Percentiles rank a stretch among this genome's conserved stretches.
Evolutionary conservation across 1,284 basidiomycete species (phyloP).

Genomic region (Mrakiaceae sp.): DNA sequence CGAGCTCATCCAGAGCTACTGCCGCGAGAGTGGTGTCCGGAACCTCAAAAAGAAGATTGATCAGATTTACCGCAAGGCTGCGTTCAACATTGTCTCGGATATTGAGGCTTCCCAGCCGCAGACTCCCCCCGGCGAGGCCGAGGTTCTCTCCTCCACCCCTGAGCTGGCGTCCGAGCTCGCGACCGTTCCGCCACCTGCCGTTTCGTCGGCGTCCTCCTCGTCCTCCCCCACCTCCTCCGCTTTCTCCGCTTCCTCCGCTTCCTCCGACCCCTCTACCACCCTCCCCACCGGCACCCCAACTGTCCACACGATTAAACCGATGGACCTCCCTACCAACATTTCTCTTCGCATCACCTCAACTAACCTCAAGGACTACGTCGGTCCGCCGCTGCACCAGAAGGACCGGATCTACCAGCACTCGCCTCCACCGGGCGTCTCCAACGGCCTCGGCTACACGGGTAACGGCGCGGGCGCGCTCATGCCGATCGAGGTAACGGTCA

Average conservation of each 20-base stretch:
- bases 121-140: constrained; percentile 22
- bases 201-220: background rate
- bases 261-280: background rate
- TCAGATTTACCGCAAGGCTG: constrained; percentile 97
- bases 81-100: constrained; percentile 81
- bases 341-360: constrained; percentile 69
- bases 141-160: constrained; percentile 21
- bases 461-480: constrained; percentile 94
- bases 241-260: background rate
- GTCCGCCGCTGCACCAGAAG: constrained; percentile 89
- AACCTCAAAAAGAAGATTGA: constrained; percentile 94
- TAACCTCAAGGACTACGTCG: constrained; percentile 90
- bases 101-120: constrained; percentile 76
- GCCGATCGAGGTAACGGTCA: constrained; percentile 87
- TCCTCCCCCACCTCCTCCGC: background rate
- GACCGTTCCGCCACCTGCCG: constrained; percentile 1
- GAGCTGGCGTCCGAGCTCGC: constrained; percentile 25
- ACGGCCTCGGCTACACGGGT: constrained; percentile 87
- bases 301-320: constrained; percentile 55
- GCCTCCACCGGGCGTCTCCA: constrained; percentile 85
- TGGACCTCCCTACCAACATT: constrained; percentile 68
- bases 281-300: constrained; percentile 49
- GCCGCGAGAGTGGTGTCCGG: constrained; percentile 88
- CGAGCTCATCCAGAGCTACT: constrained; percentile 89
- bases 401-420: constrained; percentile 75